Evolutionary conservation across 139 green algal species (phyloP).

Genomic region (Pycnococcus provasolii): DNA sequence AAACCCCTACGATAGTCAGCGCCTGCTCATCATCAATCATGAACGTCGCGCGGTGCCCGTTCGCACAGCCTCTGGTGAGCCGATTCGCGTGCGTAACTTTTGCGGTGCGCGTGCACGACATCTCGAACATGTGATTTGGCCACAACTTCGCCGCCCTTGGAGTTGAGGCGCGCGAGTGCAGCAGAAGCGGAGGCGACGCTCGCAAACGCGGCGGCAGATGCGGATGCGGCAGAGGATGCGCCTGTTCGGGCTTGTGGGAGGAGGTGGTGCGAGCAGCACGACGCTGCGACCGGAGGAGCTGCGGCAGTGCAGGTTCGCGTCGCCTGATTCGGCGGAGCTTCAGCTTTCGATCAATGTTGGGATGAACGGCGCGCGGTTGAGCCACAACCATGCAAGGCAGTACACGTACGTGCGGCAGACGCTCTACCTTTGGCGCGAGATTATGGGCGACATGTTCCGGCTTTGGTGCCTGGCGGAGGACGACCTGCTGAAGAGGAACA

Average conservation of each 20-base stretch:
- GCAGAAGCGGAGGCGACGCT: too few relatives aligned
- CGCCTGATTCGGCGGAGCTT: not conserved
- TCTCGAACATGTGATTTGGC: too few relatives aligned
- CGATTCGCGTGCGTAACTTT: too few relatives aligned
- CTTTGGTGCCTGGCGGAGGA: conserved; percentile 73
- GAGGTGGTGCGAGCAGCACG: not conserved
- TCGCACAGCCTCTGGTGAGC: too few relatives aligned
- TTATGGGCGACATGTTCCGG: conserved; percentile 74
- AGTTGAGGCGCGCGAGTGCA: too few relatives aligned
- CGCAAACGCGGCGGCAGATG: too few relatives aligned
- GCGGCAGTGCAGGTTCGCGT: conserved; percentile 40
- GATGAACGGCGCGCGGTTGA: conserved; percentile 23
- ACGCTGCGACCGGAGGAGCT: conserved; percentile 54
- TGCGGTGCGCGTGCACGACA: too few relatives aligned
- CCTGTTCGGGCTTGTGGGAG: not conserved
- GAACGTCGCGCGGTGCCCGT: too few relatives aligned
- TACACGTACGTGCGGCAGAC: conserved; percentile 83
- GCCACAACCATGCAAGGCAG: conserved; percentile 47
- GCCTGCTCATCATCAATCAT: too few relatives aligned
- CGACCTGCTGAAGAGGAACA: conserved; percentile 68
- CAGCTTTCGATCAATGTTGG: conserved; percentile 41
- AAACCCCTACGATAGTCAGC: too few relatives aligned
- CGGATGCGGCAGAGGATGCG: too few relatives aligned
- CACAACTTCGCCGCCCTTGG: too few relatives aligned
- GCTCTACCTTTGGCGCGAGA: conserved; percentile 80